Evolutionary conservation across 2,329 filamentous ascomycete genomes (phyloP).

Genomic region (Sphaceloma murrayae): DNA sequence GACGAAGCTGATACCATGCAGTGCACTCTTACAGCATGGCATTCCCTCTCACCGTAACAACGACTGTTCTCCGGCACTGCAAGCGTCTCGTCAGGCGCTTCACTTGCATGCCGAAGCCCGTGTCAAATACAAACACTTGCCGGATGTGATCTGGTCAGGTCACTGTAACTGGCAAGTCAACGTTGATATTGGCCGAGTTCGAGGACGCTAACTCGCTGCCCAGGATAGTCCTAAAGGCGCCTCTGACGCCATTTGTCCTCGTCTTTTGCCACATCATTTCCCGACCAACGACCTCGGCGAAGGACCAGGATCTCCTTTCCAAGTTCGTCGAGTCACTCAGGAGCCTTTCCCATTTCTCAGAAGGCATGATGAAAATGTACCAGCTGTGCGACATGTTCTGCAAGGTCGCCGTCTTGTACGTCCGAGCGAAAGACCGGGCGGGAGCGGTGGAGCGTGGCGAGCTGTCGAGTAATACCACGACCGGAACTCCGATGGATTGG

Average conservation of each 20-base stretch:
- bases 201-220: background rate
- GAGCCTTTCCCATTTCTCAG: slow-evolving; percentile 6
- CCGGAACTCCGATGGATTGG: background rate
- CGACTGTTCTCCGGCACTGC: background rate
- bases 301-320: slow-evolving; percentile 21
- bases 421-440: background rate
- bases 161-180: slow-evolving; percentile 1
- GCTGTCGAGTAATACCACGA: background rate
- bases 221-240: slow-evolving; percentile 37
- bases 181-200: background rate
- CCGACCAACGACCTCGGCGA: slow-evolving; percentile 18
- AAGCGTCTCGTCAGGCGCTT: slow-evolving; percentile 5
- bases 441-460: background rate
- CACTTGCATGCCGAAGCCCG: background rate
- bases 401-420: slow-evolving; percentile 19
- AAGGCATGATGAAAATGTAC: slow-evolving; percentile 17
- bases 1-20: background rate
- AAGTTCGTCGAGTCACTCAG: slow-evolving; percentile 21
- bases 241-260: slow-evolving; percentile 52
- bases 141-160: background rate
- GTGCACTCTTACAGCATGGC: slow-evolving; percentile 6
- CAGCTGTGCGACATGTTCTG: slow-evolving; percentile 23
- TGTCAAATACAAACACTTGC: slow-evolving; percentile 1
- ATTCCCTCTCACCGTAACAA: background rate
- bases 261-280: slow-evolving; percentile 38